Evolutionary conservation across 768 basidiomycete genomes (phyloP).

Genomic region (Russula lepida): DNA sequence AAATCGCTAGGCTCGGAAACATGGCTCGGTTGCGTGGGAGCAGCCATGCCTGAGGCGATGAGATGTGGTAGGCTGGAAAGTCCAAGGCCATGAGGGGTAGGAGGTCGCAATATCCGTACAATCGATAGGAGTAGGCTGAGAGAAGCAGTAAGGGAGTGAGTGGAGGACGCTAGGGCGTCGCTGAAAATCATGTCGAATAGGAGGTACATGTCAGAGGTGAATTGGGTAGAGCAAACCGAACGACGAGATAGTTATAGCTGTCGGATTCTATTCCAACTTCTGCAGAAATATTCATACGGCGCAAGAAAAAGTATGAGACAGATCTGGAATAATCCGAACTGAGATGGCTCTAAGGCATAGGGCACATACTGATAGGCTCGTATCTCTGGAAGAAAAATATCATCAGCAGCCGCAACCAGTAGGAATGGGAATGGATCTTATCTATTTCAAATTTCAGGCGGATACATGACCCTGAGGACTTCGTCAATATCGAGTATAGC

Average conservation of each 20-base stretch:
- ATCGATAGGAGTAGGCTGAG: constrained; percentile 5
- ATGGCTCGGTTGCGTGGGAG: neutral
- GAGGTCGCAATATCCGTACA: neutral
- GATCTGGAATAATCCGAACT: neutral
- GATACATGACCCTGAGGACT: neutral
- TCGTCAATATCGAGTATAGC: neutral
- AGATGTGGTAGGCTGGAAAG: neutral
- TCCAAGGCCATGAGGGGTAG: constrained; percentile 1
- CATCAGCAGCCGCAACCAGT: neutral
- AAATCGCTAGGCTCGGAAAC: constrained; percentile 23
- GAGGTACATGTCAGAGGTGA: constrained; percentile 6
- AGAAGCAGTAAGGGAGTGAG: neutral
- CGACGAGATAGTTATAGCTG: neutral
- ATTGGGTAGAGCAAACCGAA: neutral
- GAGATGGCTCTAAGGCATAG: neutral
- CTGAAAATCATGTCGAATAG: constrained; percentile 1
- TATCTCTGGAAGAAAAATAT: neutral
- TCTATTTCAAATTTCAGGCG: neutral
- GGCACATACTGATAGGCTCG: neutral
- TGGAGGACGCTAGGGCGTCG: constrained; percentile 1
- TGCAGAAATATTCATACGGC: neutral
- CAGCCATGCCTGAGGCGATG: neutral
- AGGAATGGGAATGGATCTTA: neutral
- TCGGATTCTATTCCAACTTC: neutral
- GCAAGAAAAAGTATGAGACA: neutral